A percentile compares a stretch with the other conserved stretches of the same genome.
Evolutionary conservation across 495 filamentous ascomycete species (phyloP).

Genomic region (Immersiella caudata): DNA sequence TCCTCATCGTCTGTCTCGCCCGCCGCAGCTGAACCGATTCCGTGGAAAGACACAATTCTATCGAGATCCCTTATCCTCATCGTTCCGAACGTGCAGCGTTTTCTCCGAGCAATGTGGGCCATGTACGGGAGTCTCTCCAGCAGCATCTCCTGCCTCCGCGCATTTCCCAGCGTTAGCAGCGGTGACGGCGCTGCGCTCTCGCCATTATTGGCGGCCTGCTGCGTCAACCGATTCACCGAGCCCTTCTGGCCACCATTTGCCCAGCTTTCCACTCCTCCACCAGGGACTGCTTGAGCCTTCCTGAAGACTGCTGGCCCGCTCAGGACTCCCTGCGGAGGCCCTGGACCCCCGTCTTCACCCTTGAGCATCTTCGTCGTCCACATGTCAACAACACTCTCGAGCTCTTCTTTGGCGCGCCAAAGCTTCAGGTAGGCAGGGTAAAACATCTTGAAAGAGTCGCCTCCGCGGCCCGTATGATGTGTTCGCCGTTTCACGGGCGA

Average conservation of each 20-base stretch:
- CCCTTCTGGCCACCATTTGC: background rate
- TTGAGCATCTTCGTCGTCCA: slow-evolving; percentile 62
- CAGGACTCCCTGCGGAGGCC: slow-evolving; percentile 23
- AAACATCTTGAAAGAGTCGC: slow-evolving; percentile 79
- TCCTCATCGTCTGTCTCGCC: slow-evolving; percentile 53
- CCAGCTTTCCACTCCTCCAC: slow-evolving; percentile 9
- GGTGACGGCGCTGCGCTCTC: slow-evolving; percentile 27
- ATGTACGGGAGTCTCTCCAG: slow-evolving; percentile 87
- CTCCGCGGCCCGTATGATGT: slow-evolving; percentile 45
- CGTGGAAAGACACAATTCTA: slow-evolving; percentile 67
- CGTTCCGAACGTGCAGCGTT: slow-evolving; percentile 33
- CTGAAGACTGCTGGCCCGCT: slow-evolving; percentile 49
- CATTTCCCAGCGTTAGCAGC: slow-evolving; percentile 56
- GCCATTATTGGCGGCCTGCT: background rate
- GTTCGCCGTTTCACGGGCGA: slow-evolving; percentile 73
- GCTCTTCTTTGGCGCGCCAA: slow-evolving; percentile 77
- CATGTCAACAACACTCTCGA: slow-evolving; percentile 68
- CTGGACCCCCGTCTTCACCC: slow-evolving; percentile 43
- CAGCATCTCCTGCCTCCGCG: slow-evolving; percentile 72
- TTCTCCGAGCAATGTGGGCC: slow-evolving; percentile 59
- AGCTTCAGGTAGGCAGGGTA: slow-evolving; percentile 79
- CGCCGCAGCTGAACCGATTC: slow-evolving; percentile 43
- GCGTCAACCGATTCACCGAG: background rate
- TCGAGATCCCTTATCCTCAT: slow-evolving; percentile 58
- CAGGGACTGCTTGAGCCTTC: slow-evolving; percentile 17